Evolutionary conservation across 192 early-diverging fungal genomes (phyloP).

Genomic region (Coemansia sp.): DNA sequence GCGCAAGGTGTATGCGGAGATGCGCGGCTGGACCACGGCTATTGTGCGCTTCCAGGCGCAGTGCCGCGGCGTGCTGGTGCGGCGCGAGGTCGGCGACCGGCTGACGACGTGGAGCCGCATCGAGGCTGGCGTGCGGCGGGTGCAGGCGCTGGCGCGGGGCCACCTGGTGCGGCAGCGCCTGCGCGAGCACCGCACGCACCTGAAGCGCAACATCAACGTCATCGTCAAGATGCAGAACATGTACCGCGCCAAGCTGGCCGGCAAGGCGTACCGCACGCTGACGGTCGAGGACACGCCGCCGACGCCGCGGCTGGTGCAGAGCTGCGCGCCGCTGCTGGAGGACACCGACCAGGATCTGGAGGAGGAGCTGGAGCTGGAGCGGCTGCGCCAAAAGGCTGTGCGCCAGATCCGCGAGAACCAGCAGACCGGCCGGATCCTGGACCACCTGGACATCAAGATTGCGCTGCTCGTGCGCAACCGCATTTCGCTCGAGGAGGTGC

Average conservation of each 20-base stretch:
- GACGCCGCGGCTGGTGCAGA: conserved; percentile 72
- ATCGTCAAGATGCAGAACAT: conserved; percentile 73
- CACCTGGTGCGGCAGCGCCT: conserved; percentile 62
- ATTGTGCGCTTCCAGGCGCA: conserved; percentile 50
- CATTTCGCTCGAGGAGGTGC: conserved; percentile 93
- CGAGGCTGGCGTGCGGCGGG: conserved; percentile 25
- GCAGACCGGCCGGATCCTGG: conserved; percentile 71
- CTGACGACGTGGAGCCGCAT: conserved; percentile 35
- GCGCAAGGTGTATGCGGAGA: conserved; percentile 55
- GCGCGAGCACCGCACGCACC: conserved; percentile 57
- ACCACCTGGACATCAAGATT: conserved; percentile 94
- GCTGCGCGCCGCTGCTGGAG: conserved; percentile 86
- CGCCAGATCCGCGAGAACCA: conserved; percentile 88
- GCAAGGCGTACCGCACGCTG: conserved; percentile 68
- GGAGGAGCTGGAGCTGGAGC: conserved; percentile 86
- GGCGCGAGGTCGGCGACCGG: conserved; percentile 34
- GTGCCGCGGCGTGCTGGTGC: conserved; percentile 45
- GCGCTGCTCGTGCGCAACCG: conserved; percentile 93
- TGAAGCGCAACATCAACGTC: conserved; percentile 63
- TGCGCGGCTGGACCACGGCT: conserved; percentile 51
- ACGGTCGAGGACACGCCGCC: conserved; percentile 77
- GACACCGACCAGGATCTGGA: conserved; percentile 92
- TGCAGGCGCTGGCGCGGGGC: conserved; percentile 69
- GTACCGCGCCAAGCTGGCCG: conserved; percentile 65
- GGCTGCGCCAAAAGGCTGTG: conserved; percentile 81